Percentiles rank a stretch among this genome's conserved stretches.
These are phyloP conservation scores for Pseudopyricularia cyperi DNA, from an alignment of 2,329 filamentous ascomycete genomes.

Conservation along the genomic window DNA sequence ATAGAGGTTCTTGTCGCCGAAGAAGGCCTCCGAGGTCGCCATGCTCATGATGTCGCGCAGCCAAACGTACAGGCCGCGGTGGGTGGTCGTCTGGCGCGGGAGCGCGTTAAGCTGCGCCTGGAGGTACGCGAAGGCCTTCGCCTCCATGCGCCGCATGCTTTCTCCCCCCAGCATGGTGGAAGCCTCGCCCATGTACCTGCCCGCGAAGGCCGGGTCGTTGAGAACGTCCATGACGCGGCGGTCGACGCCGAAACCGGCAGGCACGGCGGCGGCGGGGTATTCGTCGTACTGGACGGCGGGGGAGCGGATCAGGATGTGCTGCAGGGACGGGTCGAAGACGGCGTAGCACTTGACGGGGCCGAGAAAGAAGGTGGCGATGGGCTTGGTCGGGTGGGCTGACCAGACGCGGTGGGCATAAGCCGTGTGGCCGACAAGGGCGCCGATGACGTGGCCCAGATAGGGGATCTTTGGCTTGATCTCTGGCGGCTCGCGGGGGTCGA, in stretches of 20 bases:
- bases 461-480: not conserved
- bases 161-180: not conserved
- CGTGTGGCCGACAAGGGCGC: not conserved
- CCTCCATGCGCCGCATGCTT: not conserved
- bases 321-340: not conserved
- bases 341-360: not conserved
- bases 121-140: not conserved
- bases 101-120: not conserved
- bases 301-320: not conserved
- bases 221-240: not conserved
- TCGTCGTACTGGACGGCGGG: not conserved
- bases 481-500: not conserved
- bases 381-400: not conserved
- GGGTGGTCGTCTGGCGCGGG: not conserved
- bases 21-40: not conserved
- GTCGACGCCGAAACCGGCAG: not conserved
- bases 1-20: not conserved
- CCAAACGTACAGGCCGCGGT: not conserved
- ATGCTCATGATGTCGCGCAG: not conserved
- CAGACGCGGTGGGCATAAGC: not conserved
- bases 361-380: not conserved
- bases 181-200: not conserved
- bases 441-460: not conserved
- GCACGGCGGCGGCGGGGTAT: not conserved
- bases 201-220: not conserved